phyloP scores from a whole-genome alignment of 139 green algal species.

The Astrephomene gubernaculifera region DNA sequence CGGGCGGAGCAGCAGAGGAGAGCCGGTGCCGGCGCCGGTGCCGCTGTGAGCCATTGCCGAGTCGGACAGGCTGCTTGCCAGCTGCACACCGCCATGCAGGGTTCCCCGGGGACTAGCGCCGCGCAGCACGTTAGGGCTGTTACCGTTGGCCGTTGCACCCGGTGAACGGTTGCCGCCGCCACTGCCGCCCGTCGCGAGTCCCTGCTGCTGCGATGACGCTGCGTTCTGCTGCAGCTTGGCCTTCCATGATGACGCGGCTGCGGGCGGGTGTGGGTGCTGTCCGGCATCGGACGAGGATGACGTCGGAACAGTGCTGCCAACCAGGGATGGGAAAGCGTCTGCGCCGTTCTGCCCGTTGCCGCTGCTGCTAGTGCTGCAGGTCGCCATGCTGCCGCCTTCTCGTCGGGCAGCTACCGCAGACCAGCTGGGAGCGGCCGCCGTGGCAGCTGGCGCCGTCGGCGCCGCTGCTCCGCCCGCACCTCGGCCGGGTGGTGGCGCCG shows the following conservation, averaged over 20 bases:
- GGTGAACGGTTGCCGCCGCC: background rate
- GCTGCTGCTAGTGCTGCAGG: background rate
- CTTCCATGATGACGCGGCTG: background rate
- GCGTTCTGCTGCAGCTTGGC: conserved; percentile 23
- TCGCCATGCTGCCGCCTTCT: background rate
- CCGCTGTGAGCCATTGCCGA: background rate
- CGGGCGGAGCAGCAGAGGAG: background rate
- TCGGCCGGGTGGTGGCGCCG: background rate
- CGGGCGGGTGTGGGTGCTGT: background rate
- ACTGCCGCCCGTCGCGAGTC: no score
- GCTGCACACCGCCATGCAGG: background rate
- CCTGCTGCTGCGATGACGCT: background rate
- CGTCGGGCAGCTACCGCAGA: conserved; percentile 19
- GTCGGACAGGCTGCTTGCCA: conserved; percentile 36
- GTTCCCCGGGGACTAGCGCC: background rate
- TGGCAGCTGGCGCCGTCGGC: background rate
- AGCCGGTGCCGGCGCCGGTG: background rate
- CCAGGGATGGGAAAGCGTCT: conserved; percentile 28
- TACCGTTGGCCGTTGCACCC: background rate
- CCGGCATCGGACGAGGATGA: background rate
- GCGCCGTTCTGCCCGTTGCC: background rate
- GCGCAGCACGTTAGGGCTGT: background rate
- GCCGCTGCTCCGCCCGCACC: no score
- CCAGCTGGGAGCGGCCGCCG: conserved; percentile 10
- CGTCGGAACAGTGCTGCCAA: background rate